These are phyloP conservation scores for Blastocladiella britannica DNA, from an alignment of 192 early-diverging fungal species.

Conservation along the genomic window DNA sequence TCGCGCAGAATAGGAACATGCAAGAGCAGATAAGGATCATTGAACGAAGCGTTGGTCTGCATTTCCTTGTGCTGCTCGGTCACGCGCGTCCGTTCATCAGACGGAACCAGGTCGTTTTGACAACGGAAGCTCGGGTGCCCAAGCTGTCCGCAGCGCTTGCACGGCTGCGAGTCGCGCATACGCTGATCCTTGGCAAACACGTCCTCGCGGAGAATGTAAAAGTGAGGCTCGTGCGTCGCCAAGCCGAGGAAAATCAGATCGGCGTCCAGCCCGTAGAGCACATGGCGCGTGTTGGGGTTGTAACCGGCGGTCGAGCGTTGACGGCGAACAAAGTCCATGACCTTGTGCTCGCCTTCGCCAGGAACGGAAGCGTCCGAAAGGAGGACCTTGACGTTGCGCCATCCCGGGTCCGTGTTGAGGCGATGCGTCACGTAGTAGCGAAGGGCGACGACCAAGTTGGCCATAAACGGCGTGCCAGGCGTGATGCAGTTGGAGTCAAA, in stretches of 20 bases:
- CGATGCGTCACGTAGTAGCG: slow-evolving; percentile 80
- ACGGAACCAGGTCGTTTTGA: slow-evolving; percentile 10
- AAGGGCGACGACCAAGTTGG: slow-evolving; percentile 58
- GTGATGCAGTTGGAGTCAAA: slow-evolving; percentile 99
- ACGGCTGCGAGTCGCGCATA: slow-evolving; percentile 8
- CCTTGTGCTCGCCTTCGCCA: slow-evolving; percentile 98
- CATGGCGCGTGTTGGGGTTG: slow-evolving; percentile 73
- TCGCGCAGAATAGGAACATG: slow-evolving; percentile 74
- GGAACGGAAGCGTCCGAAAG: slow-evolving; percentile 86
- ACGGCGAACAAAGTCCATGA: slow-evolving; percentile 95
- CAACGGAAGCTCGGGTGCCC: slow-evolving; percentile 22
- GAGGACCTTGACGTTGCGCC: slow-evolving; percentile 76
- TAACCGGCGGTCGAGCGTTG: slow-evolving; percentile 61
- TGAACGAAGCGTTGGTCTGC: slow-evolving; percentile 5
- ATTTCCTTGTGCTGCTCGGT: slow-evolving; percentile 3
- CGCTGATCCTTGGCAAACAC: slow-evolving; percentile 56
- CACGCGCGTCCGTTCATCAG: slow-evolving; percentile 8
- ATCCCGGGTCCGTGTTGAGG: slow-evolving; percentile 68
- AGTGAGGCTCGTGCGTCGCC: slow-evolving; percentile 89
- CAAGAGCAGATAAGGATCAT: slow-evolving; percentile 39
- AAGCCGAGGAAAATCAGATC: slow-evolving; percentile 95
- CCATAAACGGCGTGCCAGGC: slow-evolving; percentile 93
- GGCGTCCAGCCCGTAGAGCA: slow-evolving; percentile 92
- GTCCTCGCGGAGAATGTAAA: slow-evolving; percentile 88
- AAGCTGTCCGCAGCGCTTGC: slow-evolving; percentile 29